Conservation (phyloP, 257 asterid species). For the Scutellaria galericulata region DNA sequence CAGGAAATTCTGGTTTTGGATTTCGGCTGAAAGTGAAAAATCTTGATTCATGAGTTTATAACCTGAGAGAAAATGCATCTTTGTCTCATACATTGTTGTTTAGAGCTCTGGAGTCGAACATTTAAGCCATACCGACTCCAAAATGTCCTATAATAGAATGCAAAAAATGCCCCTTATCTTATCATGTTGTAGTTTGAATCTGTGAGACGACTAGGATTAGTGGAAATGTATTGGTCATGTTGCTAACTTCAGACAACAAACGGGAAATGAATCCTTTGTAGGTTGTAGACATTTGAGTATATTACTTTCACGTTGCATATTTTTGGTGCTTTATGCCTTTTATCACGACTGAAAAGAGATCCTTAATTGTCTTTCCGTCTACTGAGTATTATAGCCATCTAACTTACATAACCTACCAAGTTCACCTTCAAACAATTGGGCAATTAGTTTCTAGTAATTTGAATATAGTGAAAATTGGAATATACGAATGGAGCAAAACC, state of each 20-base stretch:
- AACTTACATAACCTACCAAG: background rate
- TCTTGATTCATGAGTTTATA: background rate
- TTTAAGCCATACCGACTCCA: background rate
- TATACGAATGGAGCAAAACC: background rate
- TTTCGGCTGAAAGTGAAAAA: background rate
- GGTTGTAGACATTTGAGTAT: conserved; percentile 1
- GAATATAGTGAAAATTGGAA: background rate
- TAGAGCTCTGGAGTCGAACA: background rate
- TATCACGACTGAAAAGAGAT: background rate
- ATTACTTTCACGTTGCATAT: background rate
- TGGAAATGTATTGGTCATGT: background rate
- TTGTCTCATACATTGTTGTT: conserved; percentile 5
- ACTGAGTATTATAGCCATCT: background rate
- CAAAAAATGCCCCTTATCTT: background rate
- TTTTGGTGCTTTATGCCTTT: conserved; percentile 4
- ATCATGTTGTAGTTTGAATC: background rate
- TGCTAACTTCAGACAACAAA: conserved; percentile 7
- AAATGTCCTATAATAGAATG: background rate
- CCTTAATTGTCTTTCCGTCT: background rate
- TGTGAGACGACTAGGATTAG: background rate
- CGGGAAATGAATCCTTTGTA: background rate
- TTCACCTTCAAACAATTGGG: conserved; percentile 16
- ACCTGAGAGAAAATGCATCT: background rate
- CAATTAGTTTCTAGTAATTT: background rate
- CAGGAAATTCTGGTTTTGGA: conserved; percentile 24